These are phyloP conservation scores for Mycosarcoma mackinlayi DNA, from an alignment of 1,284 basidiomycete species.

Conservation along the genomic window DNA sequence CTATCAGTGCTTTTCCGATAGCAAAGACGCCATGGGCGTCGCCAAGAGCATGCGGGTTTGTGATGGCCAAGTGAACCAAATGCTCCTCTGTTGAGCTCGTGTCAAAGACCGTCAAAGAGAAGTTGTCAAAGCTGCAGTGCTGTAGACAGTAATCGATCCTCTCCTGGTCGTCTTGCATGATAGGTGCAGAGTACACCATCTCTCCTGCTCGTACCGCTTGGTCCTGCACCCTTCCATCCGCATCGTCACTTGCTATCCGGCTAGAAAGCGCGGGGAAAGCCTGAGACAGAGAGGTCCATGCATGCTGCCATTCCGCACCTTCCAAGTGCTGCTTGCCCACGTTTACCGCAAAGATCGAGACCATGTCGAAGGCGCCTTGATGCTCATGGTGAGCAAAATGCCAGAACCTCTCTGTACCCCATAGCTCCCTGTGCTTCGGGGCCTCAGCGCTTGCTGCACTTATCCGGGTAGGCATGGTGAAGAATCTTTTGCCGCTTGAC, in stretches of 20 bases:
- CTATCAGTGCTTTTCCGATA: background rate
- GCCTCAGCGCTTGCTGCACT: background rate
- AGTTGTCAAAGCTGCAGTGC: background rate
- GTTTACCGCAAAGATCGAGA: slow-evolving; percentile 5
- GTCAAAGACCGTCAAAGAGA: slow-evolving; percentile 1
- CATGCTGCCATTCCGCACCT: background rate
- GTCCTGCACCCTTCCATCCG: background rate
- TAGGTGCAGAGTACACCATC: background rate
- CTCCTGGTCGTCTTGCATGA: background rate
- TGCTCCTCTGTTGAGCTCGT: background rate
- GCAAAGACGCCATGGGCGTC: slow-evolving; percentile 2
- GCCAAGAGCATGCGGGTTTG: slow-evolving; percentile 7
- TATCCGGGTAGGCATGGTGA: background rate
- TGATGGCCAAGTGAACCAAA: background rate
- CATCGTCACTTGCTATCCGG: background rate
- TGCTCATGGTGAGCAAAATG: slow-evolving; percentile 2
- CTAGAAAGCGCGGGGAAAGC: background rate
- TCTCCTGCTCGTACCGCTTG: background rate
- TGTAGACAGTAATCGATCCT: slow-evolving; percentile 5
- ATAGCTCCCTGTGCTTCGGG: background rate
- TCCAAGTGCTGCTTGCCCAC: background rate
- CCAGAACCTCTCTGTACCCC: slow-evolving; percentile 11
- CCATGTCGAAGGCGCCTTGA: slow-evolving; percentile 13
- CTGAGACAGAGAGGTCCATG: background rate
- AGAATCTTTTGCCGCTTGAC: too few species aligned